These are phyloP conservation scores for Rhizopus stolonifer DNA, from an alignment of 371 early-diverging fungal genomes.

Conservation along the genomic window DNA sequence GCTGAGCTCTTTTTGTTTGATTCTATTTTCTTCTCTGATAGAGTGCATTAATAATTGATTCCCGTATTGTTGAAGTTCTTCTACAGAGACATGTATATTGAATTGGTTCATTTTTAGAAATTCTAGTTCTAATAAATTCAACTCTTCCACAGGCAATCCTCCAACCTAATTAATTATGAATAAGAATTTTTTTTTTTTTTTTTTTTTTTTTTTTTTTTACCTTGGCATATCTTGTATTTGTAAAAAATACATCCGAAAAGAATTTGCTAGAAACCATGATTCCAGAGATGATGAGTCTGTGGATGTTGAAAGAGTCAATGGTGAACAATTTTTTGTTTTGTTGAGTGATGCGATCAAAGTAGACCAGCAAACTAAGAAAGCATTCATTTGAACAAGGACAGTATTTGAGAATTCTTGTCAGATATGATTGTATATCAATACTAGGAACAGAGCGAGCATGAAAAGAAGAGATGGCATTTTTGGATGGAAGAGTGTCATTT, in stretches of 20 bases:
- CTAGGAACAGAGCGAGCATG: constrained; percentile 58
- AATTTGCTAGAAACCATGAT: constrained; percentile 81
- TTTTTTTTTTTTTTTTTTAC: constrained; percentile 25
- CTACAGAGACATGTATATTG: constrained; percentile 69
- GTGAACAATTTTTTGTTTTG: constrained; percentile 50
- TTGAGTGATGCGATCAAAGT: constrained; percentile 70
- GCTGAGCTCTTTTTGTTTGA: background rate
- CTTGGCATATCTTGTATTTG: constrained; percentile 82
- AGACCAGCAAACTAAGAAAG: constrained; percentile 77
- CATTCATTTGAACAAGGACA: constrained; percentile 76
- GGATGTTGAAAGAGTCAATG: constrained; percentile 81
- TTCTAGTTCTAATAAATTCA: constrained; percentile 88
- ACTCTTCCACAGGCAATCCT: constrained; percentile 85
- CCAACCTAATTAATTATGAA: constrained; percentile 70
- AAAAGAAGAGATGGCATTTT: constrained; percentile 37
- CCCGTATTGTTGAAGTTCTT: constrained; percentile 82
- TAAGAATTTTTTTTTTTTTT: background rate
- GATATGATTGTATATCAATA: constrained; percentile 59
- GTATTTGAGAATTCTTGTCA: constrained; percentile 69
- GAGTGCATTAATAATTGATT: constrained; percentile 66
- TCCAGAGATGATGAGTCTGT: constrained; percentile 79
- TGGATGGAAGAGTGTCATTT: constrained; percentile 20
- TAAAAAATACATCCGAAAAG: constrained; percentile 84
- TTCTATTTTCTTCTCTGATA: constrained; percentile 17
- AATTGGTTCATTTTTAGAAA: constrained; percentile 72